These are phyloP conservation scores for Rubus parviflorus DNA, from an alignment of 306 rosid species.

Conservation along the genomic window DNA sequence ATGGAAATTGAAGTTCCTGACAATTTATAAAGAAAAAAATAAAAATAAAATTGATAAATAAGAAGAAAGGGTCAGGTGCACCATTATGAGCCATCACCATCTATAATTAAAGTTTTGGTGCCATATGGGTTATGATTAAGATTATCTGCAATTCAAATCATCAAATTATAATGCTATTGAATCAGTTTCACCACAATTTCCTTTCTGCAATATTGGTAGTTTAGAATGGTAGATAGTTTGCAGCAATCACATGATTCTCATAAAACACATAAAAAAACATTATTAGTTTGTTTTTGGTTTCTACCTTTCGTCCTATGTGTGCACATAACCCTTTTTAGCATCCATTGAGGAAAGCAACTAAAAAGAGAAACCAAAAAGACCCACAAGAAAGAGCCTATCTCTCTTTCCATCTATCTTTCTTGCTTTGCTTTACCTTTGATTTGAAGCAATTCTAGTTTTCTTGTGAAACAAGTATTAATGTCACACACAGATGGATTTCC, in stretches of 20 bases:
- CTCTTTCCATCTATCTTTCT: not conserved
- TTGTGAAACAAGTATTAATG: conserved; percentile 44
- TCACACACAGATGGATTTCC: conserved; percentile 16
- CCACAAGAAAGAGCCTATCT: conserved; percentile 42
- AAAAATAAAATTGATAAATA: not conserved
- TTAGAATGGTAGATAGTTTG: conserved; percentile 78
- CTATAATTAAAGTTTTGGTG: conserved; percentile 78
- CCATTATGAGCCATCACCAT: conserved; percentile 30
- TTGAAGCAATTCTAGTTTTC: conserved; percentile 53
- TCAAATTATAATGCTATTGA: conserved; percentile 1
- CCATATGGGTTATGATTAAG: conserved; percentile 72
- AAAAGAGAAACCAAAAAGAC: conserved; percentile 35
- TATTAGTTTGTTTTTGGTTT: conserved; percentile 40
- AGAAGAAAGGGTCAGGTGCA: conserved; percentile 11
- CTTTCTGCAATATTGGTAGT: conserved; percentile 46
- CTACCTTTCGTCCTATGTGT: conserved; percentile 31
- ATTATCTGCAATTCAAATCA: conserved; percentile 60
- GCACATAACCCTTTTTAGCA: conserved; percentile 21
- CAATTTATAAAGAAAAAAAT: conserved; percentile 8
- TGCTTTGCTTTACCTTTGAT: conserved; percentile 43
- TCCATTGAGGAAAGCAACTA: conserved; percentile 42
- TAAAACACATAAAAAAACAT: conserved; percentile 35
- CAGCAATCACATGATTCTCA: conserved; percentile 61
- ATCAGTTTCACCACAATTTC: not conserved
- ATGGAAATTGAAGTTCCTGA: conserved; percentile 17